Evolutionary conservation across 139 green algal genomes (phyloP).

Genomic region (Diplosphaera chodatii): DNA sequence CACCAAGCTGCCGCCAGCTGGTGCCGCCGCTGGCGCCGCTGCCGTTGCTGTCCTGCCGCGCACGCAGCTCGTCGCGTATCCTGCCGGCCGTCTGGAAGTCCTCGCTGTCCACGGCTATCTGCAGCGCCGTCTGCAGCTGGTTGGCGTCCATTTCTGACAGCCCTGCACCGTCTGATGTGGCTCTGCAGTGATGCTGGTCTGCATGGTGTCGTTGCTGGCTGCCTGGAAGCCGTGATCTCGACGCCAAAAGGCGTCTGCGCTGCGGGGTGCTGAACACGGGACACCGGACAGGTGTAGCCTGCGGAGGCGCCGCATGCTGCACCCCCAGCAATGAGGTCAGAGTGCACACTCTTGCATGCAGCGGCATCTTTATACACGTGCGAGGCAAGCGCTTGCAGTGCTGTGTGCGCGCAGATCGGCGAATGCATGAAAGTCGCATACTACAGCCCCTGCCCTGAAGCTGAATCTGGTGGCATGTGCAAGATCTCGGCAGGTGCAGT

Average conservation of each 20-base stretch:
- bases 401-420: too few relatives aligned
- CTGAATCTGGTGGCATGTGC: too few relatives aligned
- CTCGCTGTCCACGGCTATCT: slow-evolving; percentile 56
- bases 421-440: too few relatives aligned
- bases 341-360: neutral
- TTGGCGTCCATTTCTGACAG: slow-evolving; percentile 55
- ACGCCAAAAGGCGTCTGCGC: too few relatives aligned
- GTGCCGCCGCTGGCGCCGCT: slow-evolving; percentile 1
- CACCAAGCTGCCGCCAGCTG: slow-evolving; percentile 58
- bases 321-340: neutral
- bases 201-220: neutral
- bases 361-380: too few relatives aligned
- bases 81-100: slow-evolving; percentile 52
- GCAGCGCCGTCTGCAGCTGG: slow-evolving; percentile 67
- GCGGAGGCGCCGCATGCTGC: neutral
- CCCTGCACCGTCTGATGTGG: too few relatives aligned
- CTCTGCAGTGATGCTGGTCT: neutral
- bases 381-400: too few relatives aligned
- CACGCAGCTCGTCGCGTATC: slow-evolving; percentile 16
- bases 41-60: neutral
- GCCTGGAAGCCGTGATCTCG: too few relatives aligned
- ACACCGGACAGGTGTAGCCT: neutral
- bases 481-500: too few relatives aligned
- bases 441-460: too few relatives aligned
- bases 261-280: too few relatives aligned